Base-by-base conservation (phyloP, 805 yeast species). In the Hanseniaspora taiwanica region DNA sequence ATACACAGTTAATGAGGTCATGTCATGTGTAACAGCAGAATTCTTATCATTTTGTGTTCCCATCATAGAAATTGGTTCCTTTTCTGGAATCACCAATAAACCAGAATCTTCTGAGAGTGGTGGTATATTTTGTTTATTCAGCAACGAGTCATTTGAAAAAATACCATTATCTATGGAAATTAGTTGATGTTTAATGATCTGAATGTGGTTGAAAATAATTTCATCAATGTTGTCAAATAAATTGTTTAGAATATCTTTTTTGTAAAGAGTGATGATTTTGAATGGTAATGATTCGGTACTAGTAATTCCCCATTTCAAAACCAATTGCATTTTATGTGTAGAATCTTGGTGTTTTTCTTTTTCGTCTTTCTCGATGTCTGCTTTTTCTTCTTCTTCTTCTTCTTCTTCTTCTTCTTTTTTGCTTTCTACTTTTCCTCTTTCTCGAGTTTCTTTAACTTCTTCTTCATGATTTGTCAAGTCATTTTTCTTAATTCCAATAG, bases 161-260 rank as follows among this genome's bases (percentile, higher is more conserved):
- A 6, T 53, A 56, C 25, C 50, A 54, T 21, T 10, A 20, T 33
- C 36, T 18, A 19, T 19, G 8, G 56, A 48, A 25, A 56, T 39
- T 14, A 59, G 42, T 23, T 54, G 56, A 6, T 55, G 46, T 42
- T 56, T 53, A 17, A 59, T 53, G 10, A 59, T 45, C 39, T 54
- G 57, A 1, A 61, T 46, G 42, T 59, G 64, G 35, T 58, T 58
- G 40, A 55, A 58, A 51, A 56, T 58, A 17, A 56, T 58, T 37
- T 58, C 60, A 38, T 57, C 57, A 8, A 59, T 39, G n/a, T 56
- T 52, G 27, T 48, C 47, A 38, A 55, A 60, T 25, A 58, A 39
- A 43, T 58, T 57, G 19, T 46, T 47, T 33, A 55, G 38, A 21
- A 55, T 46, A 38, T 50, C 48, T 13, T 19, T 18, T 38, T 45